Base-by-base conservation (phyloP, 805 yeast genomes). In the Pichia deserticola region DNA sequence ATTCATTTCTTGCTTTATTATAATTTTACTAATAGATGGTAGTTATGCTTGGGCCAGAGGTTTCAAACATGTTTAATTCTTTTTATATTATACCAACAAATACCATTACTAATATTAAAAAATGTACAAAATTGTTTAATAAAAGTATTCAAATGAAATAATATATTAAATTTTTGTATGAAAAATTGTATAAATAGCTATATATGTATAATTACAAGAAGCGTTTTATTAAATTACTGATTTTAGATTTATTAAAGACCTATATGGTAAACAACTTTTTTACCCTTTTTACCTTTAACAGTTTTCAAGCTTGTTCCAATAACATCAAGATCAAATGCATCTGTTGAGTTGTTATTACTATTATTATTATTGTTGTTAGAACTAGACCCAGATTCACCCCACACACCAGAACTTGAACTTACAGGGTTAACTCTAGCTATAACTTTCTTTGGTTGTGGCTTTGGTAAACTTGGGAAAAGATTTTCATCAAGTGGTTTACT, bases 11-110 rank as follows among this genome's bases (percentile, higher is more conserved):
- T 73, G 83, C 13, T 86, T 78, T 60, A 47, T 66, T 5, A 35
- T 79, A 1, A 66, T 78, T 48, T 63, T 89, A 3, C 50, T 87
- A n/a, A 76, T 81, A 2, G 60, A 84, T 30, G 97, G 96, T 0
- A 68, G 85, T 6, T 87, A 81, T 60, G 72, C 75, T 38, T 89
- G 96, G 96, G 67, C 82, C 0, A 56, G 63, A 6, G 86, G 86
- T 4, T 44, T 54, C 37, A 20, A 32, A 15, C 32, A 33, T 30
- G n/a, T 42, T 1, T 50, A 25, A 44, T 10, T 9, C 4, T 10
- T 42, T 20, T 3, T 28, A 20, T n/a, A n/a, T n/a, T 30, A n/a
- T 29, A 40, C n/a, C 30, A n/a, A 12, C 13, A 4, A 30, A 30
- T 30, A n/a, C 9, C 28, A 7, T 28, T 20, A 20, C 20, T 20